Conservation (phyloP, 2,329 filamentous ascomycete species). For the Aureobasidium sp. region DNA sequence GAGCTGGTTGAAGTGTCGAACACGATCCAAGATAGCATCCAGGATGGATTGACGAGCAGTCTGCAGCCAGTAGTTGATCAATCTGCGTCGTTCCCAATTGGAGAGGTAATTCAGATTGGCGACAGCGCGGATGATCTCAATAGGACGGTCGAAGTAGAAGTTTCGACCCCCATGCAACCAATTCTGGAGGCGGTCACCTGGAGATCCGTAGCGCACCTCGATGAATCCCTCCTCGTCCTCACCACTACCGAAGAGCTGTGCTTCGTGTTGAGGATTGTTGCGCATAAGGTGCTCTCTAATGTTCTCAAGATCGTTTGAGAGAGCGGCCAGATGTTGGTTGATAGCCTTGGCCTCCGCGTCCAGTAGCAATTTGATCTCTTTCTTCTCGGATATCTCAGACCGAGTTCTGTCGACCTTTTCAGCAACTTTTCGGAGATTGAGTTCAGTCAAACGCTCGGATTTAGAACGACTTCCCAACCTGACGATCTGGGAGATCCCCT, state of each 20-base stretch:
- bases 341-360: slow-evolving; percentile 20
- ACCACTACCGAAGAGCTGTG: slow-evolving; percentile 20
- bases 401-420: slow-evolving; percentile 31
- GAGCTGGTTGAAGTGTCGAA: slow-evolving; percentile 18
- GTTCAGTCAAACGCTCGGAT: slow-evolving; percentile 42
- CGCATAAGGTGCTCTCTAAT: slow-evolving; percentile 18
- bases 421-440: slow-evolving; percentile 44
- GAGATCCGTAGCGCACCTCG: not conserved
- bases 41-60: slow-evolving; percentile 18
- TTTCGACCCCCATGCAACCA: not conserved
- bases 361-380: slow-evolving; percentile 16
- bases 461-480: slow-evolving; percentile 56
- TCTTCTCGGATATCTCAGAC: slow-evolving; percentile 31
- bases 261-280: slow-evolving; percentile 19
- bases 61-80: slow-evolving; percentile 17
- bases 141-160: not conserved
- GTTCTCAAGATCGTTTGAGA: slow-evolving; percentile 1
- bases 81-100: not conserved
- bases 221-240: not conserved
- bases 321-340: slow-evolving; percentile 13
- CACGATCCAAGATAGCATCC: slow-evolving; percentile 19
- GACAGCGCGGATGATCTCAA: not conserved
- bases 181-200: slow-evolving; percentile 20
- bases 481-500: slow-evolving; percentile 45
- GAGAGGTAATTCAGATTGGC: slow-evolving; percentile 2